Conservation (phyloP, 2,329 filamentous ascomycete species). For the Talaromyces sp. region DNA sequence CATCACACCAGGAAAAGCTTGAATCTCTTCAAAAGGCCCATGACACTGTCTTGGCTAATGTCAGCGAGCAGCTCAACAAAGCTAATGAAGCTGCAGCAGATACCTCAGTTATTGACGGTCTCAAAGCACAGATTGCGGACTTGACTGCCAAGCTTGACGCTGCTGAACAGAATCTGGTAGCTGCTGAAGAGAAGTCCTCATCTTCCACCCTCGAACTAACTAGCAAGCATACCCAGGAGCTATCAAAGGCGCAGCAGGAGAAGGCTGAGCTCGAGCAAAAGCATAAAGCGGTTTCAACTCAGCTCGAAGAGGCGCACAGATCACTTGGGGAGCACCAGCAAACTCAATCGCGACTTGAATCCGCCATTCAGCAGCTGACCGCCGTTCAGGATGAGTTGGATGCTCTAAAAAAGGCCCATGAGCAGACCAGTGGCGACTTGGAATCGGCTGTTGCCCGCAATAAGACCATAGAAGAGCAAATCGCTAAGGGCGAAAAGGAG, state of each 20-base stretch:
- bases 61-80: conserved; percentile 34
- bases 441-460: conserved; percentile 30
- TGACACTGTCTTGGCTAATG: conserved; percentile 31
- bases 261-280: conserved; percentile 46
- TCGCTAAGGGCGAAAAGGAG: conserved; percentile 34
- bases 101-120: conserved; percentile 34
- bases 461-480: conserved; percentile 32
- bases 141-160: conserved; percentile 65
- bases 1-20: conserved; percentile 34
- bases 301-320: conserved; percentile 78
- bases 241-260: conserved; percentile 43
- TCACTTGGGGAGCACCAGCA: conserved; percentile 77
- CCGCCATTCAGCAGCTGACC: conserved; percentile 54
- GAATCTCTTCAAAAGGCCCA: conserved; percentile 36
- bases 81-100: conserved; percentile 37
- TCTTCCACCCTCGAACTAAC: conserved; percentile 44
- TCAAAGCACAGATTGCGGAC: conserved; percentile 44
- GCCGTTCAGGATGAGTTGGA: conserved; percentile 34
- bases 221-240: conserved; percentile 44
- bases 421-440: conserved; percentile 30
- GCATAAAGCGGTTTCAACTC: conserved; percentile 38
- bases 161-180: conserved; percentile 47
- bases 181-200: conserved; percentile 37
- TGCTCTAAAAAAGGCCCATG: conserved; percentile 31
- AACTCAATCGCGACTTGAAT: conserved; percentile 63